Conservation (phyloP, 1,139 yeast species). For the Scheffersomyces insectosa region DNA sequence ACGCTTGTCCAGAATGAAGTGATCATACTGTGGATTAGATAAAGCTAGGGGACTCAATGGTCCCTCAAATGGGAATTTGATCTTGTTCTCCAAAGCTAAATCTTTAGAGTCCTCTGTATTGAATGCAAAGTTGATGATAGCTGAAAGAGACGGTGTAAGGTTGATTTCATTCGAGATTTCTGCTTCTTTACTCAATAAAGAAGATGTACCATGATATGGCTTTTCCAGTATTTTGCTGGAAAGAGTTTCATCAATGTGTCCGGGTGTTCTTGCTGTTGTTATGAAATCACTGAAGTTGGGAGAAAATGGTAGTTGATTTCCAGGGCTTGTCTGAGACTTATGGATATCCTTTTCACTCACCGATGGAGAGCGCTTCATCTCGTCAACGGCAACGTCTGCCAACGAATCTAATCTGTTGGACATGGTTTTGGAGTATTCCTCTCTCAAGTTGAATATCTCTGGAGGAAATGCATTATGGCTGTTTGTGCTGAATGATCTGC, state of each 20-base stretch:
- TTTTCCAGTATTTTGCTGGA: not conserved
- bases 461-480: slow-evolving; percentile 4
- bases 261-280: slow-evolving; percentile 1
- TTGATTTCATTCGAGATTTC: slow-evolving; percentile 15
- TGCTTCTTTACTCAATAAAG: slow-evolving; percentile 1
- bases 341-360: not conserved
- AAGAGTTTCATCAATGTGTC: not conserved
- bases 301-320: slow-evolving; percentile 13
- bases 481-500: slow-evolving; percentile 19
- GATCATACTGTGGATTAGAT: slow-evolving; percentile 2
- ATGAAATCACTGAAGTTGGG: slow-evolving; percentile 22
- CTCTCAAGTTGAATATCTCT: slow-evolving; percentile 9
- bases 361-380: slow-evolving; percentile 15
- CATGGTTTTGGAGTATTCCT: slow-evolving; percentile 9
- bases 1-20: not conserved
- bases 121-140: slow-evolving; percentile 45
- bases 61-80: slow-evolving; percentile 16
- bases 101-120: slow-evolving; percentile 21
- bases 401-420: slow-evolving; percentile 17
- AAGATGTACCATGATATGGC: not conserved
- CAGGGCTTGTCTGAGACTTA: not conserved
- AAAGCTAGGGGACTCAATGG: slow-evolving; percentile 38
- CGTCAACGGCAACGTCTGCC: slow-evolving; percentile 25
- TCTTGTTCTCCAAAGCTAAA: slow-evolving; percentile 5
- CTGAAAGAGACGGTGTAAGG: slow-evolving; percentile 46